phyloP scores from a whole-genome alignment of 768 basidiomycete genomes.

The Collybiopsis confluens region DNA sequence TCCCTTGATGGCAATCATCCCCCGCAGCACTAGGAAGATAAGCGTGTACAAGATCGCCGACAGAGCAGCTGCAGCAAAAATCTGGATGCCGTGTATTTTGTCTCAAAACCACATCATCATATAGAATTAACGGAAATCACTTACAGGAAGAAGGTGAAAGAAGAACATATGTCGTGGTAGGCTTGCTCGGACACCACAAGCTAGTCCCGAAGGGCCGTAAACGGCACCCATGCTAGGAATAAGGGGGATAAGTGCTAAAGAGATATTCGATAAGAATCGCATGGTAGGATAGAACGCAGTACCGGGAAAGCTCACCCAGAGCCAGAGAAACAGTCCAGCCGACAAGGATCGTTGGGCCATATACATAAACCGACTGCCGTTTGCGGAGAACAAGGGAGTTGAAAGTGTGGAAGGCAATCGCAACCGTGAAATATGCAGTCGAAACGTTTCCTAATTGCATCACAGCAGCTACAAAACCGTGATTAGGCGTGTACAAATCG shows the following conservation, averaged over 20 bases:
- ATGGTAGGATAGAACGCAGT: neutral
- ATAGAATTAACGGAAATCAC: too few relatives aligned
- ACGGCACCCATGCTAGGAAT: slow-evolving; percentile 26
- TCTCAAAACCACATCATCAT: too few relatives aligned
- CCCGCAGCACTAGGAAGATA: slow-evolving; percentile 58
- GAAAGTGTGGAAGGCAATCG: slow-evolving; percentile 67
- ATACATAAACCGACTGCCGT: slow-evolving; percentile 47
- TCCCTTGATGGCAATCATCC: slow-evolving; percentile 46
- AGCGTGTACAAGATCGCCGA: slow-evolving; percentile 56
- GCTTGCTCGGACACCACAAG: slow-evolving; percentile 45
- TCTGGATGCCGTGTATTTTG: too few relatives aligned
- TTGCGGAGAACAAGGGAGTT: slow-evolving; percentile 56
- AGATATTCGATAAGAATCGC: slow-evolving; percentile 1
- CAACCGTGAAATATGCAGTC: slow-evolving; percentile 59
- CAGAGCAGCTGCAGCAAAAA: slow-evolving; percentile 52
- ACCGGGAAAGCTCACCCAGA: slow-evolving; percentile 44
- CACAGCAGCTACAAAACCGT: slow-evolving; percentile 37
- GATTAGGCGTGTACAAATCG: neutral
- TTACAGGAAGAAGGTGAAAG: slow-evolving; percentile 61
- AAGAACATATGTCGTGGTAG: slow-evolving; percentile 42
- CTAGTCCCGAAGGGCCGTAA: slow-evolving; percentile 49
- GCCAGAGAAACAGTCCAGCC: slow-evolving; percentile 53
- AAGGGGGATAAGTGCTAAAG: slow-evolving; percentile 33
- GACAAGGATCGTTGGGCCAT: slow-evolving; percentile 32
- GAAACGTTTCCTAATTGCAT: slow-evolving; percentile 61